Evolutionary conservation across 1,139 yeast species (phyloP).

Genomic region (Magnusiomyces magnusii): DNA sequence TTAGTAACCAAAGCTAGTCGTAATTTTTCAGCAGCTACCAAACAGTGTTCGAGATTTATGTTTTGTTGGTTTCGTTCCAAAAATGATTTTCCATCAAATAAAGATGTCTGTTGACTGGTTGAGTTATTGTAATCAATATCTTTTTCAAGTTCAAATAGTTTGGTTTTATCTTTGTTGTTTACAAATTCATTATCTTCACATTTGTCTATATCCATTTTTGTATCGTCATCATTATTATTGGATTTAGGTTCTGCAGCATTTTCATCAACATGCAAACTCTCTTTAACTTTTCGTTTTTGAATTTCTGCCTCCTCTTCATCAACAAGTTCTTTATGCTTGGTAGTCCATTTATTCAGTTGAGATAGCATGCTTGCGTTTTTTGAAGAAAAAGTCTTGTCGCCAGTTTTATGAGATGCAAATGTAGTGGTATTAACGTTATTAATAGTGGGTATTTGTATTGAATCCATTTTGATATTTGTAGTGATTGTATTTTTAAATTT

Average conservation of each 20-base stretch:
- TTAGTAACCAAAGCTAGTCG: neutral
- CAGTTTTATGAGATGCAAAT: too few species aligned
- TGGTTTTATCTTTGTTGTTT: neutral
- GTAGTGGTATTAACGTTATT: too few species aligned
- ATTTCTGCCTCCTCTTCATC: neutral
- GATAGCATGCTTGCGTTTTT: slow-evolving; percentile 1
- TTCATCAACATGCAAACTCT: too few species aligned
- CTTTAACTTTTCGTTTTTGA: neutral
- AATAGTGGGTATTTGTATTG: neutral
- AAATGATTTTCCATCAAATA: neutral
- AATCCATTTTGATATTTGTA: neutral
- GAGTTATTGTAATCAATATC: neutral
- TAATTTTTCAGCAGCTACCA: neutral
- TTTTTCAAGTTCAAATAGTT: neutral
- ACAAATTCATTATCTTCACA: neutral
- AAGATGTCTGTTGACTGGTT: neutral
- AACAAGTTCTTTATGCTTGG: slow-evolving; percentile 1
- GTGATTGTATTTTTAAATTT: neutral
- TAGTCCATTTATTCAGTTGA: slow-evolving; percentile 9
- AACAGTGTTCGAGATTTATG: neutral
- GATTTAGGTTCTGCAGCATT: neutral
- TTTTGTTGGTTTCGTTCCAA: neutral
- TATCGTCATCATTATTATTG: neutral
- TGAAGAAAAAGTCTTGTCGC: neutral
- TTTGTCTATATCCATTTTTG: neutral